Evolutionary conservation across 2,329 filamentous ascomycete species (phyloP).

Genomic region (Alternaria arbusti): DNA sequence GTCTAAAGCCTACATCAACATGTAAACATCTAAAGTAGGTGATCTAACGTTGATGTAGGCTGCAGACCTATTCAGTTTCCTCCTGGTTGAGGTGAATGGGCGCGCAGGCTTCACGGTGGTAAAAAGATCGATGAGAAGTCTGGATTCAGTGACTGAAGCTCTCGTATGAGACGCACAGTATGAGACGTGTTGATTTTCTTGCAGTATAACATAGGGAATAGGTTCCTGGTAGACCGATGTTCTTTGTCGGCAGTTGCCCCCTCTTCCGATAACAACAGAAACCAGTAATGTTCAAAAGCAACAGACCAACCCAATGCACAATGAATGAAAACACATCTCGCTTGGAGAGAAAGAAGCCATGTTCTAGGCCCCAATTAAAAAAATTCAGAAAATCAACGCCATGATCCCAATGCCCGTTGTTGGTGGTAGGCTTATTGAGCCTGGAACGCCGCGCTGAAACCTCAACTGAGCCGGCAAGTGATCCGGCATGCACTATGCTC

Average conservation of each 20-base stretch:
- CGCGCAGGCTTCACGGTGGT: not conserved
- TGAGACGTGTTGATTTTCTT: not conserved
- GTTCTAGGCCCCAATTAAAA: not conserved
- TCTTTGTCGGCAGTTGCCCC: not conserved
- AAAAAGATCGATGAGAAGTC: not conserved
- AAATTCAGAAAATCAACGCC: not conserved
- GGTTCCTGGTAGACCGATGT: not conserved
- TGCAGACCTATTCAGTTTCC: too few species aligned
- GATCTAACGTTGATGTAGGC: too few species aligned
- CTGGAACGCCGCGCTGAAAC: constrained; percentile 6
- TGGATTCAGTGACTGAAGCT: not conserved
- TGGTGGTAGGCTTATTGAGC: not conserved
- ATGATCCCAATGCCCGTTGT: not conserved
- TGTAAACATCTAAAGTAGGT: too few species aligned
- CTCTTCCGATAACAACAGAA: not conserved
- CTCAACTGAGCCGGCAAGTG: not conserved
- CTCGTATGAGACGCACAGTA: not conserved
- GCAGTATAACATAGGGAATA: not conserved
- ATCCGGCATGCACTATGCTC: not conserved
- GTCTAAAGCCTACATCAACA: not conserved
- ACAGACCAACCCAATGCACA: not conserved
- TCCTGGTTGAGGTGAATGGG: too few species aligned
- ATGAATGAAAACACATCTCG: not conserved
- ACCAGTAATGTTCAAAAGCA: not conserved
- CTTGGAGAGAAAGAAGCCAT: not conserved